These are phyloP conservation scores for Fonsecaea pedrosoi DNA, from an alignment of 2,329 filamentous ascomycete species.

Conservation along the genomic window DNA sequence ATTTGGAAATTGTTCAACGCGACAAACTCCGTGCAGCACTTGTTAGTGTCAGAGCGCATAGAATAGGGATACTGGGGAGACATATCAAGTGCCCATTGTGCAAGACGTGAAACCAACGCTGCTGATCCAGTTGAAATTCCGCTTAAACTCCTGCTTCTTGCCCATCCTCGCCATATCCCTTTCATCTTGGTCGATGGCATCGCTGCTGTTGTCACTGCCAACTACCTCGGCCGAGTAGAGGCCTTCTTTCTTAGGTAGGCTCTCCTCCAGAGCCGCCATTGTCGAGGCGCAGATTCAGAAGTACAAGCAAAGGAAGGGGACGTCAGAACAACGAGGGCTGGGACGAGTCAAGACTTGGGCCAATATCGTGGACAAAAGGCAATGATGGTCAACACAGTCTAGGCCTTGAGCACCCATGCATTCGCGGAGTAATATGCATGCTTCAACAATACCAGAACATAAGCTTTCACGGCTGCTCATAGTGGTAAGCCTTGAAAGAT, in stretches of 20 bases:
- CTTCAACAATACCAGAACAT: not conserved
- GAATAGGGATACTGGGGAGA: not conserved
- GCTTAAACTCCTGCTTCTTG: slow-evolving; percentile 26
- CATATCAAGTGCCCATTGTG: slow-evolving; percentile 26
- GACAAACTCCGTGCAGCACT: slow-evolving; percentile 21
- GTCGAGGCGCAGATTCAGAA: not conserved
- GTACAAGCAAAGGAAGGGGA: not conserved
- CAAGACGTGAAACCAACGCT: slow-evolving; percentile 24
- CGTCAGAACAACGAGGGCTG: not conserved
- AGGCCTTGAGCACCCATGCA: not conserved
- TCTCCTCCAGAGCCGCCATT: slow-evolving; percentile 2
- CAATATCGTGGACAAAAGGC: not conserved
- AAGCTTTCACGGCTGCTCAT: slow-evolving; percentile 1
- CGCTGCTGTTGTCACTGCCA: slow-evolving; percentile 5
- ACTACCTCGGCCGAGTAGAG: slow-evolving; percentile 4
- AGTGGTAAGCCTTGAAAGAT: slow-evolving; percentile 1
- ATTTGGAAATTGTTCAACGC: slow-evolving; percentile 27
- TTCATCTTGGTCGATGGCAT: slow-evolving; percentile 14
- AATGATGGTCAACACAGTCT: not conserved
- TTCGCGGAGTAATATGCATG: not conserved
- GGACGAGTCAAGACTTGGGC: not conserved
- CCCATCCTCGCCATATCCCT: slow-evolving; percentile 23
- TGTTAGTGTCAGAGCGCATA: slow-evolving; percentile 3
- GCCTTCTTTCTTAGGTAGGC: not conserved
- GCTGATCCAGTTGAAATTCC: slow-evolving; percentile 28